Percentiles rank a stretch among this genome's conserved stretches.
Evolutionary conservation across 148 eudicot species (phyloP).

Genomic region (Diospyros lotus): DNA sequence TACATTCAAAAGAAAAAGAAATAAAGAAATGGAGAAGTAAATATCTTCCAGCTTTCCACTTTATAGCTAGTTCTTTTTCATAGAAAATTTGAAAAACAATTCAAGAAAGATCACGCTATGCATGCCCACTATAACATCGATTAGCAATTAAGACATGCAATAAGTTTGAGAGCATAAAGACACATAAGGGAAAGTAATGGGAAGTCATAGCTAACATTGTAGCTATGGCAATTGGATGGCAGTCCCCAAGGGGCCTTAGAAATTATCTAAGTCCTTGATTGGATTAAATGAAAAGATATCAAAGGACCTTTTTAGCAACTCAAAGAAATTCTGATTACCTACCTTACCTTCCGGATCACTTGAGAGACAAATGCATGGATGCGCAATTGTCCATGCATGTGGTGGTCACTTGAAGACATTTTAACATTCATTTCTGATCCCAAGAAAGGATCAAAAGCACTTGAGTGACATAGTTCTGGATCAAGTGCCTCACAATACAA

Average conservation of each 20-base stretch:
- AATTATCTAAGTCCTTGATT: background rate
- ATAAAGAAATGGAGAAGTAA: no score
- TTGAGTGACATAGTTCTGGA: conserved; percentile 39
- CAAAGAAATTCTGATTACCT: conserved; percentile 22
- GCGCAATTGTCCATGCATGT: conserved; percentile 19
- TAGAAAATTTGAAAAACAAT: background rate
- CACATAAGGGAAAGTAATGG: background rate
- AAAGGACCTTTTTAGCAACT: background rate
- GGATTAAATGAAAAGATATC: background rate
- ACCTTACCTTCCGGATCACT: conserved; percentile 62
- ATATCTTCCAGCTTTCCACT: no score
- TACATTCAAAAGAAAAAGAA: no score
- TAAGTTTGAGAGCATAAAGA: background rate
- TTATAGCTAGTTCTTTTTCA: background rate
- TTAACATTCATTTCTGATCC: conserved; percentile 22
- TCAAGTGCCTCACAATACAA: conserved; percentile 71
- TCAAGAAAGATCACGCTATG: background rate
- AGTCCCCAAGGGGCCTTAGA: background rate
- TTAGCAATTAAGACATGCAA: background rate
- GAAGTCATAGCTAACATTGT: background rate
- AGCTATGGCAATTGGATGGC: background rate
- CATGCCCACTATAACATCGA: background rate
- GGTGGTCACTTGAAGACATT: conserved; percentile 24
- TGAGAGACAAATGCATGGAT: conserved; percentile 36
- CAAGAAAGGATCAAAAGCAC: conserved; percentile 18